Evolutionary conservation across 257 asterid species (phyloP).

Genomic region (Anisodus tanguticus): DNA sequence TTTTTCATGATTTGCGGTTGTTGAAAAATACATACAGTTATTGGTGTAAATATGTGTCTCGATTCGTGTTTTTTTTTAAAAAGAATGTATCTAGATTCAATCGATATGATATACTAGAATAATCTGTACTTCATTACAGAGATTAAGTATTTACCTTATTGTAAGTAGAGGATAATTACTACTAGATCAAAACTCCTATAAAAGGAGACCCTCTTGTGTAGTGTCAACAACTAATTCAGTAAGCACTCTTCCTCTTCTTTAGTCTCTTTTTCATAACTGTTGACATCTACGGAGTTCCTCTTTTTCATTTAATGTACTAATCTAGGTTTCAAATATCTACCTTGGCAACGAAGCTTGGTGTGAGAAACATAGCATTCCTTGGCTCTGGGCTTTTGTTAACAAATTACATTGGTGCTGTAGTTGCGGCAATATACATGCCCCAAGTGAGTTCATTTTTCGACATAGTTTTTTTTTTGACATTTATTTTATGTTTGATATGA

Average conservation of each 20-base stretch:
- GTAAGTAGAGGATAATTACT: background rate
- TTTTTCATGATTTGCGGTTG: background rate
- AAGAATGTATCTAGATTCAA: background rate
- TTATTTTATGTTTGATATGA: background rate
- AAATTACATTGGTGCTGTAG: conserved; percentile 78
- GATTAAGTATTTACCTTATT: background rate
- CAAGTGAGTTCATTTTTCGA: conserved; percentile 55
- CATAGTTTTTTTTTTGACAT: conserved; percentile 4
- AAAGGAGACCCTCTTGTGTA: conserved; percentile 21
- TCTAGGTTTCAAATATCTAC: conserved; percentile 94
- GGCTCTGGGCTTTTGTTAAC: conserved; percentile 83
- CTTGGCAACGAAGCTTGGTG: conserved; percentile 95
- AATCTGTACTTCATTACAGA: background rate
- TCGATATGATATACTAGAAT: background rate
- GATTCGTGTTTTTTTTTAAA: background rate
- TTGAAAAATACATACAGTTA: background rate
- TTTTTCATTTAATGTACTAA: conserved; percentile 25
- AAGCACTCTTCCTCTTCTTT: background rate
- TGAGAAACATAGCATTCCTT: conserved; percentile 86
- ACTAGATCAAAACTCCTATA: background rate
- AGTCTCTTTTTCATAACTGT: background rate
- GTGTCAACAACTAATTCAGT: conserved; percentile 18
- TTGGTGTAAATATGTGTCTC: background rate
- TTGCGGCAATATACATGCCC: conserved; percentile 83
- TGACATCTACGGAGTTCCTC: background rate